Evolutionary conservation across 148 eudicot species (phyloP), one percentile per base, ranked within the genome.

Genomic region (Amaranthus hypochondriacus): DNA sequence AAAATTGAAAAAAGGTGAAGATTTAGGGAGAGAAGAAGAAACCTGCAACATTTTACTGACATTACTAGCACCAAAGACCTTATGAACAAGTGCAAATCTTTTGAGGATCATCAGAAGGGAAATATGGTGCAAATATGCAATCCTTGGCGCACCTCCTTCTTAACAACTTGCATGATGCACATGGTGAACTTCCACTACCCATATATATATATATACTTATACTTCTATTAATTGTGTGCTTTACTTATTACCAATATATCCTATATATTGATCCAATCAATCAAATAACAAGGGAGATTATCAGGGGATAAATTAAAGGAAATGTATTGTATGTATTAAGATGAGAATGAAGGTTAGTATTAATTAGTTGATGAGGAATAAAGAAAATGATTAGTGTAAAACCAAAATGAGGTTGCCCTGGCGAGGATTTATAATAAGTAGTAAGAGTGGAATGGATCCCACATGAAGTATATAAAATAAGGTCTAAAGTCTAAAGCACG

Each of bases 31-130:
- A 7, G 55, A 46, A 9, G 52, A 3, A 53, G 21, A 46, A 51
- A 90, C 98, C 93, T 90, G 98, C 75, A 93, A 80, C 96, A 93
- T 93, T 86, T 93, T 93, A 86, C 93, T 86, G 75, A 93, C 84
- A 76, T 90, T 90, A 80, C 98, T 93, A 48, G 98, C 98, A 60
- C 98, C 98, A 39, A 93, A 93, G 70, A 93, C 89, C 81, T 93
- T 93, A 82, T 90, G 98, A 72, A 90, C 98, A 68, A 87, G 87
- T 84, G 93, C 92, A 72, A 92, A 93, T 80, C 89, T 87, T 87
- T 50, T 89, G 96, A 76, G 96, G 98, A 52, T 90, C 94, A 54
- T 89, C 90, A 42, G 98, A 84, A 68, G 92, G 96, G 73, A 93
- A 93, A 70, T 87, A 89, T 73, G 98, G 96, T 48, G 98, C 92